phyloP scores from a whole-genome alignment of 805 yeast genomes.

The Wickerhamiella domercqiae region DNA sequence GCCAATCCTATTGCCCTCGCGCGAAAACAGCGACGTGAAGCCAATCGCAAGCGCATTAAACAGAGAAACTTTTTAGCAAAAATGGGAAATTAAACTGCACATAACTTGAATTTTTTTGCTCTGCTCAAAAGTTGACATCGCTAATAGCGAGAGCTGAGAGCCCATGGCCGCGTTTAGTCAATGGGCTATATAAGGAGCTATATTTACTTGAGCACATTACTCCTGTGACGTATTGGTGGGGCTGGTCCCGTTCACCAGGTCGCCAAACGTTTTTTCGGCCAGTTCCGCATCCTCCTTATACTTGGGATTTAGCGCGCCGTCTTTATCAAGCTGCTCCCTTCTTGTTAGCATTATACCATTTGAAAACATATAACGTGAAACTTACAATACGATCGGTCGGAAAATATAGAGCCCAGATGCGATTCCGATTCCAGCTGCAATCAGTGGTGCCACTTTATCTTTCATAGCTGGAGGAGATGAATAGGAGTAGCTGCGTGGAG shows the following conservation, averaged over 20 bases:
- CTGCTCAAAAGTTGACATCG: too few species aligned
- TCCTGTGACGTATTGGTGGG: too few species aligned
- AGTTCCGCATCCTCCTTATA: conserved; percentile 12
- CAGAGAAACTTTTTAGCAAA: conserved; percentile 61
- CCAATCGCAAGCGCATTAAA: conserved; percentile 56
- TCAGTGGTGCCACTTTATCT: conserved; percentile 12
- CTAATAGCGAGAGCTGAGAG: too few species aligned
- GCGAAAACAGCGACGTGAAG: conserved; percentile 51
- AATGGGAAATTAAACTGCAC: conserved; percentile 23
- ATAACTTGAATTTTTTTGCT: not conserved
- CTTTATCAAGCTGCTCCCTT: conserved; percentile 16
- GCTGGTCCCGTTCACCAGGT: conserved; percentile 5
- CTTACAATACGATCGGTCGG: conserved; percentile 20
- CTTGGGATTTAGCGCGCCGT: conserved; percentile 18
- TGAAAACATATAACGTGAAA: not conserved
- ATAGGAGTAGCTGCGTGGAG: not conserved
- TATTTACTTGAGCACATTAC: too few species aligned
- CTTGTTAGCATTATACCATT: not conserved
- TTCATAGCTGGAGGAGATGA: conserved; percentile 6
- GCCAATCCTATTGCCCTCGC: conserved; percentile 50
- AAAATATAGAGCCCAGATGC: conserved; percentile 18
- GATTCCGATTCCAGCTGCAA: conserved; percentile 16
- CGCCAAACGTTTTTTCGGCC: conserved; percentile 10
- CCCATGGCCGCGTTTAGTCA: too few species aligned
- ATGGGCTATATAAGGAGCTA: too few species aligned